phyloP scores from a whole-genome alignment of 345 rosid genomes.

The Gynandropsis gynandra region DNA sequence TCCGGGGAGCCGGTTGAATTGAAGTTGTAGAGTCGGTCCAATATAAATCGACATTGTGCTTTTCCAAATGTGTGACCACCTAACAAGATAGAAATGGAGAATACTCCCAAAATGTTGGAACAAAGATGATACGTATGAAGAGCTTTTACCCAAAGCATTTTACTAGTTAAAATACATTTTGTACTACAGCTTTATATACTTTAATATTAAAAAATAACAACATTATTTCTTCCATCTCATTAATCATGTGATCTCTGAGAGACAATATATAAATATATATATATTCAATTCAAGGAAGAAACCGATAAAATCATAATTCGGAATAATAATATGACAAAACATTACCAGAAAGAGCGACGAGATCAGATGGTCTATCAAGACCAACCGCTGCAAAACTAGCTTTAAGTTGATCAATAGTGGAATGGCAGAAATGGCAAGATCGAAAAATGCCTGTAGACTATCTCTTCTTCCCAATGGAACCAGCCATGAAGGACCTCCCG shows the following conservation, averaged over 20 bases:
- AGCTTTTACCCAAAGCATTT: too few relatives aligned
- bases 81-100: constrained; percentile 17
- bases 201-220: not conserved
- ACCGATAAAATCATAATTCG: not conserved
- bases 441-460: constrained; percentile 20
- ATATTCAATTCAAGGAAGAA: too few relatives aligned
- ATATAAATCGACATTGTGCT: constrained; percentile 46
- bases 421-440: constrained; percentile 22
- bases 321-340: not conserved
- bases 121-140: too few relatives aligned
- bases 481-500: constrained; percentile 27
- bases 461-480: constrained; percentile 26
- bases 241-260: too few relatives aligned
- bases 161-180: too few relatives aligned
- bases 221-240: too few relatives aligned
- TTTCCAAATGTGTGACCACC: constrained; percentile 58
- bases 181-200: too few relatives aligned
- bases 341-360: constrained; percentile 27
- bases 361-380: constrained; percentile 22
- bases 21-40: constrained; percentile 53
- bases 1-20: constrained; percentile 32
- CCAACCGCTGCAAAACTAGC: constrained; percentile 17
- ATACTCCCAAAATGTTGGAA: too few relatives aligned
- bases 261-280: too few relatives aligned
- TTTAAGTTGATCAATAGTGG: constrained; percentile 18